Evolutionary conservation across 202 grass and related monocot genomes (phyloP).

Genomic region (Schoenoplectus tabernaemontani): DNA sequence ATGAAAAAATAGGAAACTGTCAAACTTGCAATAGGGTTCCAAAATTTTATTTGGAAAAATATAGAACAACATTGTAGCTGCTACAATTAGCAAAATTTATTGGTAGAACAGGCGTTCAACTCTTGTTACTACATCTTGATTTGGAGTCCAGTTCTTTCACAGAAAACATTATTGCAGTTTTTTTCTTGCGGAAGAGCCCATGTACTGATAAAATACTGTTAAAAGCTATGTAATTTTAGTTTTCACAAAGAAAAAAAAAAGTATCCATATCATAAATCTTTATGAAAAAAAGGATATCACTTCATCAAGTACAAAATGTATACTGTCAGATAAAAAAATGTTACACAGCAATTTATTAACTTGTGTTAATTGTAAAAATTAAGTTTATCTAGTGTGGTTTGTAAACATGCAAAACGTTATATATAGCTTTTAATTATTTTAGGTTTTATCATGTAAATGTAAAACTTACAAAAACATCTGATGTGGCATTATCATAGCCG

Average conservation of each 20-base stretch:
- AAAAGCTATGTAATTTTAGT: not conserved
- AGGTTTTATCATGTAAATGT: not conserved
- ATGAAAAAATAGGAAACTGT: not conserved
- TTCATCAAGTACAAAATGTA: not conserved
- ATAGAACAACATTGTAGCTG: not conserved
- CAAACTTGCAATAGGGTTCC: not conserved
- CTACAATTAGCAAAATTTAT: too few relatives aligned
- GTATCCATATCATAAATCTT: not conserved
- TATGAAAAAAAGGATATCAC: not conserved
- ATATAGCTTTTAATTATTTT: not conserved
- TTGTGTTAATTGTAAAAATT: not conserved
- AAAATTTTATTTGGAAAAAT: not conserved
- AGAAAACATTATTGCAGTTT: too few relatives aligned
- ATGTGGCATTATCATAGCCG: constrained; percentile 61
- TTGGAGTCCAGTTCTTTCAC: not conserved
- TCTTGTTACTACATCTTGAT: not conserved
- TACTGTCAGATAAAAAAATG: not conserved
- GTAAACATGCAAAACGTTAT: not conserved
- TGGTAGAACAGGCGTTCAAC: not conserved
- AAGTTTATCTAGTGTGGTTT: not conserved
- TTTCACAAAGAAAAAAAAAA: not conserved
- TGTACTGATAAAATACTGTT: not conserved
- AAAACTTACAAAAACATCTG: constrained; percentile 51
- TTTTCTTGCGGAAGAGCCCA: not conserved
- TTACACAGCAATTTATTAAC: not conserved